Evolutionary conservation across 352 stramenopile species (phyloP).

Genomic region (Globisporangium abappressorium): DNA sequence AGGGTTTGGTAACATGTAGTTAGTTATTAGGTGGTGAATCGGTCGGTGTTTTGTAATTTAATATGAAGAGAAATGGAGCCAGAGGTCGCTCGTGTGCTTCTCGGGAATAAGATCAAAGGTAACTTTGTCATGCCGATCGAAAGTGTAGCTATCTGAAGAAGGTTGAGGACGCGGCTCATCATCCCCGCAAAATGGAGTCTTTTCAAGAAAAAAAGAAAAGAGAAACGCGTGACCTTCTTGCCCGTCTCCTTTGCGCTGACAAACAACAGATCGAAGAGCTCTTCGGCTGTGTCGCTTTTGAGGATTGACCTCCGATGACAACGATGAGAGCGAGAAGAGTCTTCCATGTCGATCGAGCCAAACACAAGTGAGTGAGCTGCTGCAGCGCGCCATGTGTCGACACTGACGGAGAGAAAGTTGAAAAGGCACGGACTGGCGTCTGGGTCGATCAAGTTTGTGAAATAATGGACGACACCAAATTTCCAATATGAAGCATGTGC

Average conservation of each 20-base stretch:
- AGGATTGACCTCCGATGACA: neutral
- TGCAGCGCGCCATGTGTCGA: neutral
- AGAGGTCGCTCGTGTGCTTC: neutral
- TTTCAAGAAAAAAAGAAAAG: neutral
- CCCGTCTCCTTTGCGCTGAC: constrained; percentile 6
- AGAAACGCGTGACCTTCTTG: neutral
- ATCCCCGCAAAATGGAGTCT: neutral
- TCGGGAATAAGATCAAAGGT: neutral
- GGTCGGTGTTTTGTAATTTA: constrained; percentile 10
- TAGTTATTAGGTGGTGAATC: neutral
- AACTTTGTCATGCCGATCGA: neutral
- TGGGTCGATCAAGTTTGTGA: too few species aligned
- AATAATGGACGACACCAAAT: too few species aligned
- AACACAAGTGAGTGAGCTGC: neutral
- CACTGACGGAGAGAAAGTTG: neutral
- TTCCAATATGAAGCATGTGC: neutral
- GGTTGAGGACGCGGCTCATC: neutral
- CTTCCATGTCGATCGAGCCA: neutral
- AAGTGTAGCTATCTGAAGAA: constrained; percentile 3
- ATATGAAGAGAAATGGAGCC: neutral
- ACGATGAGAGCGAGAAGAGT: neutral
- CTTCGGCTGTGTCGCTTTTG: neutral
- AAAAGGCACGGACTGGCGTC: neutral
- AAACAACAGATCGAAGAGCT: neutral
- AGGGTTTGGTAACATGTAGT: neutral